Evolutionary conservation across 1,284 basidiomycete genomes (phyloP).

Genomic region (Ceratobasidium sp.): DNA sequence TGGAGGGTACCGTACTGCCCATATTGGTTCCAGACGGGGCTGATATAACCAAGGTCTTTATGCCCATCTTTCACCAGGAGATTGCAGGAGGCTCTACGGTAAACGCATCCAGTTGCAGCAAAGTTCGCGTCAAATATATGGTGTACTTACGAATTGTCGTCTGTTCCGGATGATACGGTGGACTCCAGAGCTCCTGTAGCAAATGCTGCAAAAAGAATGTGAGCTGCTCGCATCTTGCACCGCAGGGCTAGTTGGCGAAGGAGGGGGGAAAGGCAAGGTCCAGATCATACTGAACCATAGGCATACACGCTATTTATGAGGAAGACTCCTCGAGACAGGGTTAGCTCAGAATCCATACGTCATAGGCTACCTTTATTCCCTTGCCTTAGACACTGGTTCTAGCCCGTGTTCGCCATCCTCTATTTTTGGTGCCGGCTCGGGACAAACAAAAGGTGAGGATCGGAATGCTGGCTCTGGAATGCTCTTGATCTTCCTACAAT

Average conservation of each 20-base stretch:
- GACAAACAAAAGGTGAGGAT: not conserved
- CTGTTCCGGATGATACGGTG: too few species aligned
- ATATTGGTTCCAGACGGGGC: not conserved
- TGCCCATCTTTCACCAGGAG: not conserved
- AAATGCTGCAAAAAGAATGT: too few species aligned
- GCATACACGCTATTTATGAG: too few species aligned
- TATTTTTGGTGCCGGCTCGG: not conserved
- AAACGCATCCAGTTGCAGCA: not conserved
- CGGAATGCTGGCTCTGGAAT: not conserved
- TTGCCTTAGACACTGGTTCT: not conserved
- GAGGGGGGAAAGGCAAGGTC: too few species aligned
- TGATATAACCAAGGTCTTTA: not conserved
- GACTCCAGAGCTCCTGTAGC: too few species aligned
- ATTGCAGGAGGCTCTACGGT: not conserved
- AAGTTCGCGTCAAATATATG: not conserved
- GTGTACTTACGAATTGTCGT: too few species aligned
- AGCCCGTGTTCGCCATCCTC: not conserved
- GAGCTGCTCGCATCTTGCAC: too few species aligned
- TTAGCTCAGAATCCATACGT: too few species aligned
- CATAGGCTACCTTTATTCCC: not conserved
- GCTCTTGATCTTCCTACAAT: not conserved
- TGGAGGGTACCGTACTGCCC: slow-evolving; percentile 20
- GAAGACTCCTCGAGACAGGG: too few species aligned
- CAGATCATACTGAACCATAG: too few species aligned
- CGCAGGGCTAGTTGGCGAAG: too few species aligned